A percentile compares a stretch with the other conserved stretches of the same genome.
phyloP scores from a whole-genome alignment of 108 stramenopile genomes.

The Fragilaria crotonensis region DNA sequence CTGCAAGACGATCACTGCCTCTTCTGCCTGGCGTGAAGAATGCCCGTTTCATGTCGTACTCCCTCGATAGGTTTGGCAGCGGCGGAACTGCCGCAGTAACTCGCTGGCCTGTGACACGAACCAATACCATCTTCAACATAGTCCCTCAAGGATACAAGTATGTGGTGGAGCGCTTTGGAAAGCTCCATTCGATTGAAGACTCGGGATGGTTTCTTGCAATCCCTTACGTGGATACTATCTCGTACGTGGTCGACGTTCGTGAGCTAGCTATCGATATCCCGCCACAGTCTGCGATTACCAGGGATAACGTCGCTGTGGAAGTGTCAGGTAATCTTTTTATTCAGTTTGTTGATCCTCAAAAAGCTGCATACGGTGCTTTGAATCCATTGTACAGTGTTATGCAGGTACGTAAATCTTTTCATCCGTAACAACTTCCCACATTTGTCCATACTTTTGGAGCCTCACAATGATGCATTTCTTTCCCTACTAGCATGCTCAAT shows the following conservation, averaged over 20 bases:
- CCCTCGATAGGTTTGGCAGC: constrained; percentile 3
- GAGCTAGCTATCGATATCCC: constrained; percentile 90
- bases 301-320: constrained; percentile 96
- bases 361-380: constrained; percentile 90
- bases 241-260: constrained; percentile 91
- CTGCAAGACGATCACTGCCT: too few species aligned
- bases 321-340: constrained; percentile 97
- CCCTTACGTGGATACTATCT: constrained; percentile 87
- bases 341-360: constrained; percentile 85
- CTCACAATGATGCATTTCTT: too few species aligned
- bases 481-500: constrained; percentile 82
- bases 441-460: too few species aligned
- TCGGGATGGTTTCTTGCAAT: constrained; percentile 93
- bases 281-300: constrained; percentile 93
- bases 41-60: too few species aligned
- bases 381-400: constrained; percentile 95
- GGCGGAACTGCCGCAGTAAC: constrained; percentile 14
- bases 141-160: constrained; percentile 87
- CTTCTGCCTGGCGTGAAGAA: too few species aligned
- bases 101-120: constrained; percentile 76
- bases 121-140: constrained; percentile 91
- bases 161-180: constrained; percentile 95
- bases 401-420: constrained; percentile 50
- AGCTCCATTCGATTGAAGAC: constrained; percentile 76
- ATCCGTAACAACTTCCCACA: not conserved